Base-by-base conservation (phyloP, 2,329 filamentous ascomycete species). In the Dendryphion nanum region DNA sequence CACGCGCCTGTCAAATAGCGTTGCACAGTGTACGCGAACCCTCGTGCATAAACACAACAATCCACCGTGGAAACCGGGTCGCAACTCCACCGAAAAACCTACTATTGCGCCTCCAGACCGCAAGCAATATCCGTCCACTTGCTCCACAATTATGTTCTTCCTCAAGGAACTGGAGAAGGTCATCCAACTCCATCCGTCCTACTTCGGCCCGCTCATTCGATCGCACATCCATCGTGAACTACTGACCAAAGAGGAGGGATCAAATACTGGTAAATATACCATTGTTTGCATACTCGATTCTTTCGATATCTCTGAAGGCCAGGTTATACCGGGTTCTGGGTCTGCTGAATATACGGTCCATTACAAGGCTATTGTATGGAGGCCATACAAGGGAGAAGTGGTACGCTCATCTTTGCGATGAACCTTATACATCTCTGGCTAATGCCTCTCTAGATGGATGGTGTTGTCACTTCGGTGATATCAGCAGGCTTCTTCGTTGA, bases 281-380 rank as follows among this genome's bases (percentile, higher is more conserved):
- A 94, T 98, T 62, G 93, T 98, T 56, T 93, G 89, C 61, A 94
- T 98, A 59, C 91, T 98, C 81, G 90, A 96, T 67, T 87, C 90
- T 33, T 90, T 94, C 58, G 87, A 96, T 53, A 91, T 97, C 58
- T 94, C 89, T 13, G 89, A 95, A 61, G 90, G 90, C 10, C 85
- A 89, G 53, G 91, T 98, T 45, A 79, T 96, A 40, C 91, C 93
- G 3, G 88, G 91, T 6, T 95, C 86, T 45, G 93, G 90, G 7
- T 78, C 94, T 51, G 91, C 93, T 15, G 89, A 96, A 68, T 98
- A 96, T 64, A 95, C 87, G 1, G 89, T 98, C 33, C 83, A 86
- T 57, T 98, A 96, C 66, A 87, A 90, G 44, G 93, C 93, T 37
- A 91, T 98, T 43, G 89, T 98, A 41, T 98, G 91, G 91, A 82